A percentile compares a stretch with the other conserved stretches of the same genome.
phyloP scores from a whole-genome alignment of 345 rosid genomes.

The Bretschneidera sinensis region DNA sequence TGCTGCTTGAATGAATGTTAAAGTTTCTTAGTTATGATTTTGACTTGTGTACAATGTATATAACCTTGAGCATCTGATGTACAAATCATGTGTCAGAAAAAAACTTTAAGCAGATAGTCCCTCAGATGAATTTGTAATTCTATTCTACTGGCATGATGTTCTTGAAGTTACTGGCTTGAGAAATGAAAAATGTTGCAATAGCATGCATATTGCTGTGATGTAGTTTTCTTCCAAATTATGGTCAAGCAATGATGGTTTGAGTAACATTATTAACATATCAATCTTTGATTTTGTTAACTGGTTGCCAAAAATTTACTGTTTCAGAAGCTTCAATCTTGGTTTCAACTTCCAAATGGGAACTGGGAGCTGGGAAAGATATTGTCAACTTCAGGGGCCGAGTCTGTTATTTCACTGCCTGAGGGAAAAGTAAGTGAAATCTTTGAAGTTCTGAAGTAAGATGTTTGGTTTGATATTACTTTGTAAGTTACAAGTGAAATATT shows the following conservation, averaged over 20 bases:
- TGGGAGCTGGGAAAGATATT: constrained; percentile 85
- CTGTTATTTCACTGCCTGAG: constrained; percentile 62
- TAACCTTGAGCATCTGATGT: neutral
- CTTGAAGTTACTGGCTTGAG: constrained; percentile 1
- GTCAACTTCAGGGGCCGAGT: constrained; percentile 59
- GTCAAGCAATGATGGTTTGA: neutral
- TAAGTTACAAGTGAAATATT: too few relatives aligned
- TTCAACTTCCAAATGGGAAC: constrained; percentile 74
- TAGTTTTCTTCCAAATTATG: too few relatives aligned
- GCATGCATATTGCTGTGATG: too few relatives aligned
- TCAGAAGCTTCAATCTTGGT: constrained; percentile 87
- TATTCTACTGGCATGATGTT: constrained; percentile 1
- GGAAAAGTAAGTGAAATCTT: constrained; percentile 61
- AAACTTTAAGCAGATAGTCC: neutral
- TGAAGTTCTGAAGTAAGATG: constrained; percentile 13
- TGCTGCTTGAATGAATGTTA: neutral
- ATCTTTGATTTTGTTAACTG: constrained; percentile 14
- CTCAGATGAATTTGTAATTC: neutral
- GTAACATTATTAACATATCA: neutral
- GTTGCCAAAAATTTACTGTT: constrained; percentile 23
- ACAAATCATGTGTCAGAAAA: neutral
- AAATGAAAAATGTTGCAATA: neutral
- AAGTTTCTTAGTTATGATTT: neutral
- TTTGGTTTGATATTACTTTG: constrained; percentile 13
- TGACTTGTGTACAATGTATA: neutral